Evolutionary conservation across 164 flowering plant species (phyloP), one percentile per base, ranked within the genome.

Genomic region (Paratinospora sagittata): DNA sequence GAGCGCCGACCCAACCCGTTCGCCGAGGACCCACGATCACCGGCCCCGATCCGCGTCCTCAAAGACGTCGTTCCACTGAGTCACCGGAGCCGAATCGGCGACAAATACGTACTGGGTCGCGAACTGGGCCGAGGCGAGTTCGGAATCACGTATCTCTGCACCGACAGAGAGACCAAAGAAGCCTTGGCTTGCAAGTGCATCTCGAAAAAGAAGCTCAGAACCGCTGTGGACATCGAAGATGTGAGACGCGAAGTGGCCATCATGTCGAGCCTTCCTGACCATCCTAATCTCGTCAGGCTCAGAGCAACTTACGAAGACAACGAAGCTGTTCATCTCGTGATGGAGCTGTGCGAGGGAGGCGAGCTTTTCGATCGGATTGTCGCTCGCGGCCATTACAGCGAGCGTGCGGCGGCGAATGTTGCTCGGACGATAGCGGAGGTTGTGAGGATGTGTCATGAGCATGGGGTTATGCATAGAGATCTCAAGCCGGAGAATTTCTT

Each of bases 321-420:
- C 41, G 96, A 92, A 49, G 85, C 88, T 45, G 98, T 94, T 13
- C 96, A 94, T 70, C 75, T 94, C 52, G 98, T 94, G 23, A 94
- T 94, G 98, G 98, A 94, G 87, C 78, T 94, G n/a, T 94, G 98
- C 67, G 98, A 89, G 63, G 98, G 98, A 0, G 98, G 98, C 0
- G 98, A 94, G 83, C 81, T 94, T 2, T 94, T 94, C 68, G 98
- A 94, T 73, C 71, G 98, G 78, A 94, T 94, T 27, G 98, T 94
- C 24, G 97, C 97, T 0, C 78, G 97, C 14, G 98, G 98, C 5
- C 97, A 90, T 70, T 94, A 94, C 73, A 86, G 84, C 58, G 98
- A 94, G 78, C 74, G 98, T 0, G 98, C 97, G 5, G 97, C 98
- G 7, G 97, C 97, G 4, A 72, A 62, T 3, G 90, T 94, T 27